Evolutionary conservation across 345 rosid genomes (phyloP), one percentile per base, ranked within the genome.

Genomic region (Stellera chamaejasme): DNA sequence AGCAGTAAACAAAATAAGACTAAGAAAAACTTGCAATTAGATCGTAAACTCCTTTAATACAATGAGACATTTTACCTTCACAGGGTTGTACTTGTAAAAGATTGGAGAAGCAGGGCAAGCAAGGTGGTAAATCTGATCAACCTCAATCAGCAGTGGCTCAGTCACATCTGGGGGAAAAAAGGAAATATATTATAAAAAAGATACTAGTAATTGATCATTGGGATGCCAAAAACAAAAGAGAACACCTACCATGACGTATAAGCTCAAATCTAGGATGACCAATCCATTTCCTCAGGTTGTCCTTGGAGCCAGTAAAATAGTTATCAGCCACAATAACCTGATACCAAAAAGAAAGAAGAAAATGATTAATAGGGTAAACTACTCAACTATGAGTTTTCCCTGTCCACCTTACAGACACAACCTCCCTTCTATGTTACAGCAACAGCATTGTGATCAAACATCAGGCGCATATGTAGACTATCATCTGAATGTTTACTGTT

Each of bases 21-120:
- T 6, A 45, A 61, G 11, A 12, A 7, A 6, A 53, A 25, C 39
- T 57, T 5, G 43, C 36, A 44, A 55, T n/a, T 8, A 44, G 41
- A 48, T 13, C 43, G 27, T 60, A 25, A 12, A 23, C 23, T 41
- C 42, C 49, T 19, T 3, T 23, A 11, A 39, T 26, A 7, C 39
- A 25, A 9, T 27, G 39, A 52, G 8, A n/a, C 56, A 28, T 49
- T 67, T n/a, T 46, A 80, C 98, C 98, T 92, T 92, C 6, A 92
- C 96, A 8, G 98, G 98, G 69, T 92, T 92, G 79, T 88, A 82
- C 61, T 92, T 88, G 81, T 92, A 92, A 81, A 92, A 92, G 64
- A 92, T 92, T 42, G 96, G 96, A 56, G 98, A 91, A 32, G 98
- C 98, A 60, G 95, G 98, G 72, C 95, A 88, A 54, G 98, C 96